Conservation (phyloP, 2,329 filamentous ascomycete species). For the Botrytis fragariae region DNA sequence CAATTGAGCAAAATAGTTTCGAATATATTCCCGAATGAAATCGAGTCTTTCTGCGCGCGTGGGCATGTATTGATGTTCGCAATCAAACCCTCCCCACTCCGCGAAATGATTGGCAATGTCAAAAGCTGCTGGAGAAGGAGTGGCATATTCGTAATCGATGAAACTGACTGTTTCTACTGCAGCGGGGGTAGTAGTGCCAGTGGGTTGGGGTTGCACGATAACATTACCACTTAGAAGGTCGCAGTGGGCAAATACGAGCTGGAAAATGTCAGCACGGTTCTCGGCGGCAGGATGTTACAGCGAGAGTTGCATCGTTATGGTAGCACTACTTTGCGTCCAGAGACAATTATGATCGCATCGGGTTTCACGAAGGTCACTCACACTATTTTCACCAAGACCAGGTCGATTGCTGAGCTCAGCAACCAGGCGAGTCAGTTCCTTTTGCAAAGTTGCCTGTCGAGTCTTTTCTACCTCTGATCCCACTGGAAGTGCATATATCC, state of each 20-base stretch:
- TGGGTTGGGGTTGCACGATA: constrained; percentile 65
- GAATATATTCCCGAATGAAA: constrained; percentile 82
- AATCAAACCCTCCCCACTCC: constrained; percentile 97
- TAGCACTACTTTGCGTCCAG: constrained; percentile 16
- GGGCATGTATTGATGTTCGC: constrained; percentile 81
- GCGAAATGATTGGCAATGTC: constrained; percentile 98
- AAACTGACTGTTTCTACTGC: constrained; percentile 64
- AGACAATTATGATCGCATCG: constrained; percentile 14
- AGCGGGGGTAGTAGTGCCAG: constrained; percentile 39
- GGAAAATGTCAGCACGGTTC: constrained; percentile 30
- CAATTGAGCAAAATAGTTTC: constrained; percentile 63
- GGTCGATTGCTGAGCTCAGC: constrained; percentile 70
- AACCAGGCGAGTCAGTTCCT: constrained; percentile 70
- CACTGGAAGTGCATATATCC: constrained; percentile 81
- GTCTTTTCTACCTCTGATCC: constrained; percentile 66
- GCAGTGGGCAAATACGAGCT: constrained; percentile 92
- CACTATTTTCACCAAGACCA: constrained; percentile 72
- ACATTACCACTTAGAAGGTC: constrained; percentile 96
- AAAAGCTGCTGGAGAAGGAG: constrained; percentile 89
- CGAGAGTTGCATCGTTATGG: constrained; percentile 1
- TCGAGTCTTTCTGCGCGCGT: constrained; percentile 71
- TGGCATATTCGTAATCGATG: constrained; percentile 98
- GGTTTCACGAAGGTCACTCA: constrained; percentile 45
- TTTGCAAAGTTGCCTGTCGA: constrained; percentile 67
- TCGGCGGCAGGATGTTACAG: neutral